phyloP scores from a whole-genome alignment of 2,329 filamentous ascomycete species.

The Penicillium hesseltinei region DNA sequence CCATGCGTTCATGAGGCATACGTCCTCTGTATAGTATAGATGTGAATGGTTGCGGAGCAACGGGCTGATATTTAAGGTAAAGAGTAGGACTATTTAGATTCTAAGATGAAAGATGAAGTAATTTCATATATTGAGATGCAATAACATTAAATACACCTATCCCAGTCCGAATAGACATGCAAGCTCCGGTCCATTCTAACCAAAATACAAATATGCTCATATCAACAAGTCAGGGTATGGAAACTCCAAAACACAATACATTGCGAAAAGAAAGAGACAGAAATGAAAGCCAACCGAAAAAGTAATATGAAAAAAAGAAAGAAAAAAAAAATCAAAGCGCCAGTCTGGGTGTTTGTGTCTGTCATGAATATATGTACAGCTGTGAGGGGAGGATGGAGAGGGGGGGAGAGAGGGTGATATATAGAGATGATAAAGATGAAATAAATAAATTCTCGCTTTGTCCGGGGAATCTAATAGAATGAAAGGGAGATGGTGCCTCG shows the following conservation, averaged over 20 bases:
- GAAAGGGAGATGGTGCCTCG: slow-evolving; percentile 13
- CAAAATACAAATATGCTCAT: slow-evolving; percentile 15
- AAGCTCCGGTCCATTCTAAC: slow-evolving; percentile 19
- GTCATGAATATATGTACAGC: slow-evolving; percentile 20
- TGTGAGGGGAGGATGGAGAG: neutral
- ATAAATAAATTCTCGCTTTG: slow-evolving; percentile 17
- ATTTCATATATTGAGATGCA: neutral
- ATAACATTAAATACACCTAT: slow-evolving; percentile 11
- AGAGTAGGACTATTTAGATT: too few relatives aligned
- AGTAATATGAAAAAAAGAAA: neutral
- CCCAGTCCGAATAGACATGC: neutral
- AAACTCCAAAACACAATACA: slow-evolving; percentile 16
- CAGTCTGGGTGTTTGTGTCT: neutral
- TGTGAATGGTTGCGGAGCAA: neutral
- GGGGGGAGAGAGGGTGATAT: neutral
- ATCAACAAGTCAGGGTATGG: slow-evolving; percentile 22
- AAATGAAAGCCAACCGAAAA: slow-evolving; percentile 8
- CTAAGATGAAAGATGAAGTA: too few relatives aligned
- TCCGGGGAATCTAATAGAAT: slow-evolving; percentile 26
- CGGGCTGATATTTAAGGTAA: neutral
- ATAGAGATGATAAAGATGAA: neutral
- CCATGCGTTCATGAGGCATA: neutral
- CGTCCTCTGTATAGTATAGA: neutral
- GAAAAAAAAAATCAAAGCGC: neutral
- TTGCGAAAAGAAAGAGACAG: slow-evolving; percentile 2